A percentile compares a stretch with the other conserved stretches of the same genome.
phyloP scores from a whole-genome alignment of 345 rosid genomes.

The Psidium friedrichsthalianum region DNA sequence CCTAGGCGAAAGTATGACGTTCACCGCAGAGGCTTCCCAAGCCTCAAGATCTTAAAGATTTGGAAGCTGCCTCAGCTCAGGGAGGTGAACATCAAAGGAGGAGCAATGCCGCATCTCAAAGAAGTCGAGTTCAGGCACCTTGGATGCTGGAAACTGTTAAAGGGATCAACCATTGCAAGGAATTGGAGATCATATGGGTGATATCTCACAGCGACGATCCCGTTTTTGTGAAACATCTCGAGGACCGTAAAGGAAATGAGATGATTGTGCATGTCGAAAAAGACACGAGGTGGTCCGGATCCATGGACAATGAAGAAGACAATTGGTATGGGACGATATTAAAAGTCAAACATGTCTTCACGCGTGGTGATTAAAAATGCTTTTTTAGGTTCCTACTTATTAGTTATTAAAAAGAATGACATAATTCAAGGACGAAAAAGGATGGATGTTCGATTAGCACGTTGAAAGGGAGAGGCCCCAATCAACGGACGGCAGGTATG shows the following conservation, averaged over 20 bases:
- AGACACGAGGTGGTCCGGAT: not conserved
- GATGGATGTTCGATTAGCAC: no score
- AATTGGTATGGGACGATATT: not conserved
- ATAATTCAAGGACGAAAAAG: no score
- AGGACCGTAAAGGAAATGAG: fast-evolving
- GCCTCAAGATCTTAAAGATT: not conserved
- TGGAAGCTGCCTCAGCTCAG: not conserved
- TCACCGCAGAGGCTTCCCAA: not conserved
- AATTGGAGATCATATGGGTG: not conserved
- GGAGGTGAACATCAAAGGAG: fast-evolving
- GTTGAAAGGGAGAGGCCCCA: no score
- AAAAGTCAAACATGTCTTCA: not conserved
- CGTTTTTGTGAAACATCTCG: not conserved
- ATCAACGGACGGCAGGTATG: no score
- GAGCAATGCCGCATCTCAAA: not conserved
- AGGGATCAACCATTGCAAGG: not conserved
- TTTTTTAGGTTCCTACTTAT: no score
- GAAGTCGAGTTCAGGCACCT: not conserved
- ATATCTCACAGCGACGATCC: fast-evolving
- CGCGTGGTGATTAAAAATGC: no score
- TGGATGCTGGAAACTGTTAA: fast-evolving
- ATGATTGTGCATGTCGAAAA: fast-evolving
- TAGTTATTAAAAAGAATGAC: no score
- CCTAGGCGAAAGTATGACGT: not conserved
- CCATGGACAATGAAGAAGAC: no score